A percentile compares a stretch with the other conserved stretches of the same genome.
These are phyloP conservation scores for Paxillus rubicundulus DNA, from an alignment of 768 basidiomycete species.

Conservation along the genomic window DNA sequence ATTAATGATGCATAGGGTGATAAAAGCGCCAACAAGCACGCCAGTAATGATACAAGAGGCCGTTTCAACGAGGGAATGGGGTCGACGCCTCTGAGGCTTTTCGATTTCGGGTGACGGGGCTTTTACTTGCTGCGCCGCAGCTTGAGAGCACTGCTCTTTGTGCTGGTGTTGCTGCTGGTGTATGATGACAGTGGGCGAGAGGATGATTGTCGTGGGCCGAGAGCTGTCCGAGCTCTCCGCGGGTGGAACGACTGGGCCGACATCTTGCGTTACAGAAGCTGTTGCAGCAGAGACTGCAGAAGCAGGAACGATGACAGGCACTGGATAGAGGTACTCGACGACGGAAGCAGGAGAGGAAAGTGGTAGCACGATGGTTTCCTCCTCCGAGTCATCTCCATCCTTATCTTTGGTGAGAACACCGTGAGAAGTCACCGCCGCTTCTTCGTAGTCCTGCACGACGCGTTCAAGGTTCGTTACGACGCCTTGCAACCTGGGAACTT, in stretches of 20 bases:
- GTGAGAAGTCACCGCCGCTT: constrained; percentile 24
- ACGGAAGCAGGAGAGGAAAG: constrained; percentile 20
- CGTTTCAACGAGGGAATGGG: constrained; percentile 30
- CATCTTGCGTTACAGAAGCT: constrained; percentile 7
- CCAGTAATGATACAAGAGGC: constrained; percentile 54
- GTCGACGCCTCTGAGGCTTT: constrained; percentile 17
- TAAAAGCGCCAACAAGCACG: constrained; percentile 56
- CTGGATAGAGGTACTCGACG: constrained; percentile 10
- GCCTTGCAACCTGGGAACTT: constrained; percentile 47
- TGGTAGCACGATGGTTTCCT: constrained; percentile 9
- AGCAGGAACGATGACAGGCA: background rate
- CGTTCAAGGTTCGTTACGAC: constrained; percentile 52
- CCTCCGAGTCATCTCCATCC: constrained; percentile 6
- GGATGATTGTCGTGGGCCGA: constrained; percentile 15
- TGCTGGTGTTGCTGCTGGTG: constrained; percentile 19
- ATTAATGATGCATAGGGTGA: constrained; percentile 50
- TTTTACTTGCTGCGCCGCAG: constrained; percentile 12
- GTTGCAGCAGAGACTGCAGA: constrained; percentile 1
- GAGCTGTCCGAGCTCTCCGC: constrained; percentile 4
- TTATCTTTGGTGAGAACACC: constrained; percentile 18
- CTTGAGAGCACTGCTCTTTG: constrained; percentile 11
- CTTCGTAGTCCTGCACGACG: constrained; percentile 41
- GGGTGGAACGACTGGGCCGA: background rate
- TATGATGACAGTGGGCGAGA: constrained; percentile 28
- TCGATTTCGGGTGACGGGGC: constrained; percentile 2